Evolutionary conservation across 2,329 filamentous ascomycete species (phyloP), one percentile per base, ranked within the genome.

Genomic region (Diaporthe longicolla): DNA sequence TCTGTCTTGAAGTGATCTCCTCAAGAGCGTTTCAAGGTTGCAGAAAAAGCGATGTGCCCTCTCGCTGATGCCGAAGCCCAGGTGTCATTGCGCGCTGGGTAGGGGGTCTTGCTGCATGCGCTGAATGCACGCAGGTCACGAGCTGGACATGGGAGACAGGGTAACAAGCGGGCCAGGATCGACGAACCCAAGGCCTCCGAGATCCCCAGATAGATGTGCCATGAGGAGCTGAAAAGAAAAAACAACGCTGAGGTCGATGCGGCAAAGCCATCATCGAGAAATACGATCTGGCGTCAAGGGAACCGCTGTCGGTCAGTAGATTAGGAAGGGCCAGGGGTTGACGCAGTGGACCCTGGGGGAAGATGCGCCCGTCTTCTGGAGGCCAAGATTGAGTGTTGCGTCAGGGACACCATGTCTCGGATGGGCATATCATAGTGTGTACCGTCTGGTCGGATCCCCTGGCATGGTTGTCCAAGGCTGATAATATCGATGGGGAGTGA

Each of bases 41-140:
- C 57, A 63, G 70, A 43, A 71, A 50, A 61, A 71, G 55, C 43
- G 45, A 63, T 24, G 59, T 32, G 10, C 69, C 57, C 57, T 71
- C 70, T 71, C 70, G 32, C 70, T 63, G 57, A 54, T n/a, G 70
- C 70, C 70, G 57, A 71, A 55, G 29, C 32, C 52, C 45, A 71
- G 57, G 32, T 71, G 24, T 11, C n/a, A 55, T 11, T 54, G 21
- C 43, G 57, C 13, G 24, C 40, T 17, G 10, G 15, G 45, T 3
- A 40, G 55, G 69, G 69, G 69, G 45, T 71, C 69, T 52, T 52
- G 55, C 55, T 50, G 45, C 24, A 71, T 61, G 63, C 29, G 63
- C 6, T 29, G 29, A 52, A 52, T n/a, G 45, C 29, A 45, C n/a
- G 45, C 13, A 52, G 40, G 32, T 52, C 57, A 26, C n/a, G n/a